These are phyloP conservation scores for Prunus mume DNA, from an alignment of 306 rosid species.

Conservation along the genomic window DNA sequence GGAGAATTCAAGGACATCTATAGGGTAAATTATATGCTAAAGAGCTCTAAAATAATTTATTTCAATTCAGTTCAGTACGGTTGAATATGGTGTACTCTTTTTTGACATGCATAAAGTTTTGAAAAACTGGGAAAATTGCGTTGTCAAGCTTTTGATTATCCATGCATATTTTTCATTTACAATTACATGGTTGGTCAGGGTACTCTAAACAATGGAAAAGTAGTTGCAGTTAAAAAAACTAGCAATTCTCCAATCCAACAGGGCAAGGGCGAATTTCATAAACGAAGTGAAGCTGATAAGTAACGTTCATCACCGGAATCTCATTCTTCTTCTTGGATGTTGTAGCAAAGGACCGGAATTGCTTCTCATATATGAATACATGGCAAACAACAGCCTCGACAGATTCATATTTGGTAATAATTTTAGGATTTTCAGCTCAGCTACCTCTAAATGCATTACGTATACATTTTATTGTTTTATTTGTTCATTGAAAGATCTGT, in stretches of 20 bases:
- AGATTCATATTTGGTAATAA: slow-evolving; percentile 68
- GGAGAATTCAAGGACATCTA: slow-evolving; percentile 73
- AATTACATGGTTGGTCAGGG: slow-evolving; percentile 37
- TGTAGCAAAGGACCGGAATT: slow-evolving; percentile 60
- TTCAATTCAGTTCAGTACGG: neutral
- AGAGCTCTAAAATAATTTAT: slow-evolving; percentile 34
- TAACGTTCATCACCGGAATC: slow-evolving; percentile 64
- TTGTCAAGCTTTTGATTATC: neutral
- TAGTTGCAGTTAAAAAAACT: slow-evolving; percentile 68
- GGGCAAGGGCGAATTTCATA: slow-evolving; percentile 49
- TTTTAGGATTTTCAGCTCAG: neutral
- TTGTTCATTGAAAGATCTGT: neutral
- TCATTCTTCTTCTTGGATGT: slow-evolving; percentile 69
- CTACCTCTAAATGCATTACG: neutral
- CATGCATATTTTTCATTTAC: neutral
- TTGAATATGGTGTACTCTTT: neutral
- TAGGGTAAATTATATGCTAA: slow-evolving; percentile 55
- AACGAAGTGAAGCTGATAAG: slow-evolving; percentile 28
- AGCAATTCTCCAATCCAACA: slow-evolving; percentile 34
- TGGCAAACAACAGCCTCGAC: slow-evolving; percentile 57
- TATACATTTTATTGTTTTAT: neutral
- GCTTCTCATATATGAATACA: slow-evolving; percentile 69
- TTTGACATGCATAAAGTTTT: neutral
- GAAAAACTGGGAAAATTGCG: neutral
- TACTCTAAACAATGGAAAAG: slow-evolving; percentile 57